Evolutionary conservation across 805 yeast genomes (phyloP), one percentile per base, ranked within the genome.

Genomic region (Saturnispora mendoncae): DNA sequence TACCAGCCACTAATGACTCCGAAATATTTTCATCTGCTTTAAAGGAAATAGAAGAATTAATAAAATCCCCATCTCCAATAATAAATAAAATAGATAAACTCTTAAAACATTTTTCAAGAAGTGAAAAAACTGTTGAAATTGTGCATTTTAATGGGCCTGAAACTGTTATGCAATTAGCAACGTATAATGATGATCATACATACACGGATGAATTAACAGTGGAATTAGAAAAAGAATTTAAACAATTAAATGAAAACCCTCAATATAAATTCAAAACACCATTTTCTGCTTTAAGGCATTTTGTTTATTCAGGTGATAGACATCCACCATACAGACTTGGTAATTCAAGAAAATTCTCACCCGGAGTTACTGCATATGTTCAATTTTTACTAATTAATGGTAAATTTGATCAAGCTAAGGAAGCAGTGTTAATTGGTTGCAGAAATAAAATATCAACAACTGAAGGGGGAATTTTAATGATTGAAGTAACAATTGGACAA

Each of bases 121-220:
- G 21, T 30, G 40, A 38, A 30, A 20, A 30, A 30, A 24, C 27
- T 5, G n/a, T 14, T 6, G 26, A 28, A 20, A 20, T 38, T 19
- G 13, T 23, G 6, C 40, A 38, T 30, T 30, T 17, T 13, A 38
- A 38, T 29, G 40, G 40, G 10, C 40, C 40, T 6, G 40, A 38
- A 29, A 30, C 40, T 13, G 17, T 33, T 23, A 31, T 30, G 12
- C 21, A 21, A 14, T 23, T n/a, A n/a, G n/a, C 35, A 12, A 23
- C 8, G 12, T 32, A 24, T 15, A 18, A 18, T 5, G 33, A 32
- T 15, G 19, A 23, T 9, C 15, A 26, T 15, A 23, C 33, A n/a
- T 15, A 20, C 7, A n/a, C 35, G 12, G 39, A 37, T 14, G 34
- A 37, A 25, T 26, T 25, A 29, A 21, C 29, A 6, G n/a, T 21